Base-by-base conservation (phyloP, 2,329 filamentous ascomycete genomes). In the Aspergillus neoniger region DNA sequence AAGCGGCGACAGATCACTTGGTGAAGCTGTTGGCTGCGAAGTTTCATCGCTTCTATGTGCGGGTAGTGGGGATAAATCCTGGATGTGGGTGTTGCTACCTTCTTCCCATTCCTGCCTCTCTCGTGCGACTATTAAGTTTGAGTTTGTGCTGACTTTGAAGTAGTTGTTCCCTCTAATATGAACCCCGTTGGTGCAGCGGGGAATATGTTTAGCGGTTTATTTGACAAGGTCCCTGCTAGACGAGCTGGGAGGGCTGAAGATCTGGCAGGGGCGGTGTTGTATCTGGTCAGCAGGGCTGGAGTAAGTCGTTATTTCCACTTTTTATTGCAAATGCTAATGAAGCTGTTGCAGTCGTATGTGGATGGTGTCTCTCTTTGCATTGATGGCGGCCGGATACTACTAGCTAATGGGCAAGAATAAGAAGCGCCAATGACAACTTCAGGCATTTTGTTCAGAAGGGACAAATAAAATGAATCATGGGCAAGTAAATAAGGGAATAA, bases 1-100 rank as follows among this genome's bases (percentile, higher is more conserved):
- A 84, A 63, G 82, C 82, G 1, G 82, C 80, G 0, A 83, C 81
- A 1, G 82, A 84, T 67, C 82, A 84, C 72, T 65, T 83, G 14
- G 81, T 83, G 2, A 74, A 67, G 53, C 67, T 84, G 57, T 63
- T 85, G 58, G 82, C 82, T 5, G 74, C 76, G 6, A 84, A 84
- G 64, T 83, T 81, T 60, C 70, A 69, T 21, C 70, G 73, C 55
- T 79, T 75, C 64, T 80, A 80, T 69, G 75, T 80, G 12, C 66
- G 79, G 44, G 78, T 80, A n/a, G 70, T 72, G 48, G 76, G 76
- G 2, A 79, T 81, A 36, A 81, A 81, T 67, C 79, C 79, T 48
- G 78, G 79, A 1, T 81, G 77, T 79, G 61, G 70, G 75, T 74
- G 3, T 30, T 25, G 14, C 21, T 25, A 25, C 9, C 28, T 28